phyloP scores from a whole-genome alignment of 2,329 filamentous ascomycete genomes.

The Phialocephala subalpina region DNA sequence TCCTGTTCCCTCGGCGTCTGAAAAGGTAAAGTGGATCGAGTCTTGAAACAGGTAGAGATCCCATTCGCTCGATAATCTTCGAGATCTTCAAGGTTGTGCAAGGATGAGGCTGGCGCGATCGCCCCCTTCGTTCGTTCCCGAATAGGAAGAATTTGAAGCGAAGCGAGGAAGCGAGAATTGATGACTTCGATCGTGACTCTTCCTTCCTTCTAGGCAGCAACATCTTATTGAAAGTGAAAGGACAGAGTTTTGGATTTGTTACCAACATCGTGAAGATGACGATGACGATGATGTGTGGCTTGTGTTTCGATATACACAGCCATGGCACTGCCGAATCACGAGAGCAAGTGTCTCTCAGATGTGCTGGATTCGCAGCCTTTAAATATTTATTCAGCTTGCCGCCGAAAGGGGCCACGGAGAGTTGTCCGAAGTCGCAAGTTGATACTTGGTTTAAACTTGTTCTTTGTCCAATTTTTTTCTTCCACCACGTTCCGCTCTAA shows the following conservation, averaged over 20 bases:
- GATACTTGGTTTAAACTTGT: background rate
- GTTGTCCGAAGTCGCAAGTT: background rate
- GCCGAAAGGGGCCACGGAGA: background rate
- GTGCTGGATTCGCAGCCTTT: background rate
- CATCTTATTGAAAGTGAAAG: background rate
- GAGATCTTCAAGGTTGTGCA: background rate
- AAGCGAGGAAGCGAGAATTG: no score
- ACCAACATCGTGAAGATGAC: background rate
- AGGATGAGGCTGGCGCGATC: background rate
- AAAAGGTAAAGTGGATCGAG: slow-evolving; percentile 1
- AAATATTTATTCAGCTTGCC: background rate
- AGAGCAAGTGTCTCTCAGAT: background rate
- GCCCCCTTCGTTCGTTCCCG: background rate
- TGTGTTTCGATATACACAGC: slow-evolving; percentile 1
- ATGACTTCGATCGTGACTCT: background rate
- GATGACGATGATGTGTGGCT: slow-evolving; percentile 3
- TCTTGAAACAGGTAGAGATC: background rate
- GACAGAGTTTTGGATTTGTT: background rate
- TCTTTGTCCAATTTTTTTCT: background rate
- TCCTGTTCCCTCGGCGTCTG: background rate
- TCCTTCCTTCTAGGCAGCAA: background rate
- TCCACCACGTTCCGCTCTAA: no score
- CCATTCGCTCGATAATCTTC: slow-evolving; percentile 9
- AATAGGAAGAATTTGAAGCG: background rate
- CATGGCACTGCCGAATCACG: background rate